phyloP scores from a whole-genome alignment of 2,329 filamentous ascomycete genomes.

The Alternaria viburni region DNA sequence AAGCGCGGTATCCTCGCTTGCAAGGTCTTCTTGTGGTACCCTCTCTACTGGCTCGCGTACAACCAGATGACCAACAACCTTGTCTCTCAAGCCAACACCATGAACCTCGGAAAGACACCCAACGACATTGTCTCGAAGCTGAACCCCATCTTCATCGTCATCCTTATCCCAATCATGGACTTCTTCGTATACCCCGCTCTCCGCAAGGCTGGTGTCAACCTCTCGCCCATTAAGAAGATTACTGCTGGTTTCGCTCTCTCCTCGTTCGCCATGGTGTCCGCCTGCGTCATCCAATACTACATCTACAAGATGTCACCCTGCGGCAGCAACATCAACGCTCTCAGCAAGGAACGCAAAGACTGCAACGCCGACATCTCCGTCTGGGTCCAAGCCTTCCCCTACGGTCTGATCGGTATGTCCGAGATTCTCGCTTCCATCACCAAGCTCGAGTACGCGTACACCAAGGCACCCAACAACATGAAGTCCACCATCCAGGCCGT shows the following conservation, averaged over 20 bases:
- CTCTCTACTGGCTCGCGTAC: conserved; percentile 46
- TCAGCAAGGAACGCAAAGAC: conserved; percentile 51
- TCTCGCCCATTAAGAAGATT: conserved; percentile 80
- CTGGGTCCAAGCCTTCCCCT: conserved; percentile 60
- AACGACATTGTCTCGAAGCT: conserved; percentile 81
- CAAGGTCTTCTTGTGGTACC: conserved; percentile 64
- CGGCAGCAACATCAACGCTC: conserved; percentile 35
- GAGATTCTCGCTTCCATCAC: conserved; percentile 73
- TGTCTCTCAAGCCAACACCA: conserved; percentile 70
- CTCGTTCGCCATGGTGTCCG: conserved; percentile 65
- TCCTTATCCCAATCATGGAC: conserved; percentile 69
- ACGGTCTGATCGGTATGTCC: conserved; percentile 62
- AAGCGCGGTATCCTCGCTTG: conserved; percentile 61
- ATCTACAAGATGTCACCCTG: conserved; percentile 51
- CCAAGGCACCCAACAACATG: conserved; percentile 67
- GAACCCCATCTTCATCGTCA: conserved; percentile 76
- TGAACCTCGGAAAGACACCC: conserved; percentile 72
- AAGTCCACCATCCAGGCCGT: conserved; percentile 47
- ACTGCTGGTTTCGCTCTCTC: conserved; percentile 71
- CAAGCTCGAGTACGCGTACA: conserved; percentile 66
- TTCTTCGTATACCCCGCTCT: conserved; percentile 71
- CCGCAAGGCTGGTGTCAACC: conserved; percentile 67
- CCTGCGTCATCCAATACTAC: conserved; percentile 62
- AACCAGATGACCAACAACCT: conserved; percentile 66
- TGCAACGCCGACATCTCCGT: conserved; percentile 58